phyloP scores from a whole-genome alignment of 169 alveolate genomes.

The Plasmodium gallinaceum region DNA sequence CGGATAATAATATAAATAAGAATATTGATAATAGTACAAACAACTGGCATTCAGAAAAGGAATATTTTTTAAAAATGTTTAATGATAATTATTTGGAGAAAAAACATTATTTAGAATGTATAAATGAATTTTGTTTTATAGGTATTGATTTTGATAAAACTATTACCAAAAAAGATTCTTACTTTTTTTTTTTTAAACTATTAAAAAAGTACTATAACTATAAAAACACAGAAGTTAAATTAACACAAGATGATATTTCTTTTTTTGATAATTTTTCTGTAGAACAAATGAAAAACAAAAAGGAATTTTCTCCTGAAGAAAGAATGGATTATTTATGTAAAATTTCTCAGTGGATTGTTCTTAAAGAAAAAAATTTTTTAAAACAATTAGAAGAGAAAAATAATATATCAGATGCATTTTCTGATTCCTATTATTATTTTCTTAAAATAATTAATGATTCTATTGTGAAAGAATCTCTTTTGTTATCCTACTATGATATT shows the following conservation, averaged over 20 bases:
- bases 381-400: conserved; percentile 2
- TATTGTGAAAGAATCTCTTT: not conserved
- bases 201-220: conserved; percentile 1
- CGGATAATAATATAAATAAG: not conserved
- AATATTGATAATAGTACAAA: not conserved
- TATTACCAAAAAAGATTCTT: conserved; percentile 48
- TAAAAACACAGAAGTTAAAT: not conserved
- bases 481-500: conserved; percentile 41
- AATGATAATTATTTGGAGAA: conserved; percentile 1
- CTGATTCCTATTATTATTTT: conserved; percentile 45
- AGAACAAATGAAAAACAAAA: conserved; percentile 24
- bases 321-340: conserved; percentile 6
- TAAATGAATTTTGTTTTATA: conserved; percentile 36
- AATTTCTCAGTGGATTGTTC: conserved; percentile 15
- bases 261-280: conserved; percentile 29
- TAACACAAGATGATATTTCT: conserved; percentile 38
- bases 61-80: conserved; percentile 14
- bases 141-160: conserved; percentile 72
- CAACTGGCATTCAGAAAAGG: not conserved
- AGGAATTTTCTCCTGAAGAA: conserved; percentile 19
- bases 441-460: conserved; percentile 12
- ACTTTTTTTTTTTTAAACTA: conserved; percentile 26
- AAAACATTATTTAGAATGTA: conserved; percentile 4
- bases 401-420: conserved; percentile 8
- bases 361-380: conserved; percentile 6